Evolutionary conservation across 2,329 filamentous ascomycete genomes (phyloP), one percentile per base, ranked within the genome.

Genomic region (Claviceps sp.): DNA sequence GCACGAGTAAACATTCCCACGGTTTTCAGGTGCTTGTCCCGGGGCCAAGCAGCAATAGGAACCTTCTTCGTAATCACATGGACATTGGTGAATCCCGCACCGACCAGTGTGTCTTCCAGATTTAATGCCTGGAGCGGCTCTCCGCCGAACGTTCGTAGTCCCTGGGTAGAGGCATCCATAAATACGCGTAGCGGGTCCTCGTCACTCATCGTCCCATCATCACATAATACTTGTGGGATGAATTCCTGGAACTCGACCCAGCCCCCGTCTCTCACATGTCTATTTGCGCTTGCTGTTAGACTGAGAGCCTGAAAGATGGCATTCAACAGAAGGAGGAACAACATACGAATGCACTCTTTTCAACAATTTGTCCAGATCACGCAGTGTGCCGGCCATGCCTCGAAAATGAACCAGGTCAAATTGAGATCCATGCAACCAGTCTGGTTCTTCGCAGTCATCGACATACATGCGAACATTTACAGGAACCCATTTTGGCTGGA

Each of bases 391-490:
- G 58, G 70, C 78, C 69, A 67, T 74, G 59, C 60, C 73, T 58
- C 65, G 71, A 59, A 72, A 75, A 69, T 72, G 72, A 1, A 83
- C 73, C 55, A 77, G 72, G 61, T 83, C 79, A 59, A 77, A 81
- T 50, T 74, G 67, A 4, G 69, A 64, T 48, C 75, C 77, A 26
- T 68, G 67, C 4, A 66, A 56, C 81, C 81, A 85, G 8, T 77
- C 71, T 47, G 76, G 70, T 56, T 82, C 66, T 53, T 68, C 78
- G 49, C 75, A 73, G 59, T 84, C 80, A 58, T 84, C 81, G 9
- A 85, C 72, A 53, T 81, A 68, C 65, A 83, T 83, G 7, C 70
- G 70, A n/a, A 79, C 71, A 59, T 84, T 84, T 11, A 75, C 71
- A 16, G 79, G 81, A 13, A 82, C 70, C 63, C 67, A 71, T 38